Evolutionary conservation across 108 stramenopile species (phyloP).

Genomic region (Fistulifera solaris): DNA sequence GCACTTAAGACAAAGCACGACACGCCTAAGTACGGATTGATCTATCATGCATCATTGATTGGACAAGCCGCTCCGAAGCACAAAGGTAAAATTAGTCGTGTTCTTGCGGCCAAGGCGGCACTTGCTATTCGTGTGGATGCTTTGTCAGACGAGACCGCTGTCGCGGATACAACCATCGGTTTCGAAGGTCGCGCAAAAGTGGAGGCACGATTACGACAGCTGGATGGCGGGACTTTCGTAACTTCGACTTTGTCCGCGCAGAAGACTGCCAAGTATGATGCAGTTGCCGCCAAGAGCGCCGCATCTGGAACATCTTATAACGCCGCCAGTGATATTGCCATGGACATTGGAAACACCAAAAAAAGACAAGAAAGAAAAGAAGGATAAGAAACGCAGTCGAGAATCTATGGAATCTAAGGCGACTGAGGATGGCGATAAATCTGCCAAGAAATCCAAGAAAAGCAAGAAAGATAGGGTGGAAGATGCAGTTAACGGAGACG

Average conservation of each 20-base stretch:
- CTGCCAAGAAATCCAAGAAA: conserved; percentile 39
- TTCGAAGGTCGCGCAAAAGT: conserved; percentile 96
- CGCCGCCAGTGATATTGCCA: conserved; percentile 81
- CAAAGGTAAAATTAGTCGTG: conserved; percentile 99
- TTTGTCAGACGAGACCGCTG: conserved; percentile 84
- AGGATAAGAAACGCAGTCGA: conserved; percentile 61
- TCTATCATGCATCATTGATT: conserved; percentile 96
- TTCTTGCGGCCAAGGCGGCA: conserved; percentile 97
- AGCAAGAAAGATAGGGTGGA: conserved; percentile 42
- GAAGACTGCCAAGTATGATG: conserved; percentile 72
- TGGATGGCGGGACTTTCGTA: conserved; percentile 87
- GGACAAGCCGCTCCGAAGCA: conserved; percentile 98
- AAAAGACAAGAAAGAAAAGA: conserved; percentile 74
- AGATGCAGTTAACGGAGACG: conserved; percentile 32
- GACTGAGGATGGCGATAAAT: conserved; percentile 35
- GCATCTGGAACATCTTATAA: conserved; percentile 77
- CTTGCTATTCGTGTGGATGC: conserved; percentile 99
- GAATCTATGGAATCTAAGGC: conserved; percentile 29
- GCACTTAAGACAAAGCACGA: conserved; percentile 99
- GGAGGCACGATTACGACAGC: conserved; percentile 91
- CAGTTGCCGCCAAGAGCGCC: conserved; percentile 62
- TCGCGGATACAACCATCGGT: conserved; percentile 91
- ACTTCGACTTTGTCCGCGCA: conserved; percentile 50
- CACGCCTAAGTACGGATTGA: conserved; percentile 99
- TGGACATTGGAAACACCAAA: conserved; percentile 23